These are phyloP conservation scores for Balansia obtecta DNA, from an alignment of 2,329 filamentous ascomycete species.

Conservation along the genomic window DNA sequence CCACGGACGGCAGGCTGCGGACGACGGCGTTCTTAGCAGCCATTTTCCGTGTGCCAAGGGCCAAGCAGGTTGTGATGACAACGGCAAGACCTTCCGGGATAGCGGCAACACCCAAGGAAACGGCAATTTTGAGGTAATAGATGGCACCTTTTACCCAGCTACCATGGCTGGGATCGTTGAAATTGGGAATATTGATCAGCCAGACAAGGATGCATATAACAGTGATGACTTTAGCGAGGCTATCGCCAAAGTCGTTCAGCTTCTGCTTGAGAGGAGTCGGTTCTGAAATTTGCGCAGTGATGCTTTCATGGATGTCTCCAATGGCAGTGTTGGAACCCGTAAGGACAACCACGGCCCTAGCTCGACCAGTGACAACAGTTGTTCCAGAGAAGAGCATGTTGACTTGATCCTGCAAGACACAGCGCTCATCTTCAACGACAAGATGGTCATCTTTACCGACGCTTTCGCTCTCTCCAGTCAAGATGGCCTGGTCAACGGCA, in stretches of 20 bases:
- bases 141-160: slow-evolving; percentile 94
- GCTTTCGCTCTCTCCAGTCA: slow-evolving; percentile 96
- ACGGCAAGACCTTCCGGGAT: slow-evolving; percentile 96
- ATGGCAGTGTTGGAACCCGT: slow-evolving; percentile 89
- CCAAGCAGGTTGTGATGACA: slow-evolving; percentile 96
- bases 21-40: slow-evolving; percentile 97
- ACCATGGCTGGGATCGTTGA: slow-evolving; percentile 87
- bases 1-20: slow-evolving; percentile 87
- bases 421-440: slow-evolving; percentile 61
- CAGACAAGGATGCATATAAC: slow-evolving; percentile 93
- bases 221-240: slow-evolving; percentile 93
- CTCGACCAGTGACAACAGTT: slow-evolving; percentile 88
- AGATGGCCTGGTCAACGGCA: slow-evolving; percentile 87
- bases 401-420: slow-evolving; percentile 92
- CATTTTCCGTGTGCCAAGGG: slow-evolving; percentile 95
- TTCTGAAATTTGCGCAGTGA: slow-evolving; percentile 93
- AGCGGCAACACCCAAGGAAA: slow-evolving; percentile 92
- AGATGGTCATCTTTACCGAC: slow-evolving; percentile 68
- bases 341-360: slow-evolving; percentile 78
- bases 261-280: slow-evolving; percentile 97
- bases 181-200: slow-evolving; percentile 97
- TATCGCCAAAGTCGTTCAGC: slow-evolving; percentile 94
- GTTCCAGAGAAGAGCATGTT: slow-evolving; percentile 99
- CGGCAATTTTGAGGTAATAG: slow-evolving; percentile 98
- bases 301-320: slow-evolving; percentile 97